Evolutionary conservation across 176 grass and related monocot species (phyloP).

Genomic region (Melocanna baccifera): DNA sequence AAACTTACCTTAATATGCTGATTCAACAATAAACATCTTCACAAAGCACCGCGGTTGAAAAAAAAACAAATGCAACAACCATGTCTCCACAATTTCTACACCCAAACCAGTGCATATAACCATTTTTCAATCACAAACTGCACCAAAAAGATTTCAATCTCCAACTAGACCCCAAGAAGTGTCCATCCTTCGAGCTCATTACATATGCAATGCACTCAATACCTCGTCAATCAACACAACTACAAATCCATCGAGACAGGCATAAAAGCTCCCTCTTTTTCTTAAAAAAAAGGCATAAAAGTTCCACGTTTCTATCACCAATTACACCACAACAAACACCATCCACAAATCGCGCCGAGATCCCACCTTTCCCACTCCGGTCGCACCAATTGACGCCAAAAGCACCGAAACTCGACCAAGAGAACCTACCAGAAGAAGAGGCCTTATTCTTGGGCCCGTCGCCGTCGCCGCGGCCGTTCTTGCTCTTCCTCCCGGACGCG

Average conservation of each 20-base stretch:
- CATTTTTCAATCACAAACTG: not conserved
- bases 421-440: constrained; percentile 41
- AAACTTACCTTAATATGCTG: not conserved
- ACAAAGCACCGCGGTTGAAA: not conserved
- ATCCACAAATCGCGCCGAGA: constrained; percentile 1
- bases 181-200: not conserved
- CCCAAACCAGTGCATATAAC: not conserved
- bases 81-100: not conserved
- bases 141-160: not conserved
- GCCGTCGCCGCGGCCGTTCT: constrained; percentile 19
- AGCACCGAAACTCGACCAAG: not conserved
- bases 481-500: constrained; percentile 63
- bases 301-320: not conserved
- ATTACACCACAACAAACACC: not conserved
- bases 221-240: not conserved
- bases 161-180: not conserved
- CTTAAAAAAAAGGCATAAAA: not conserved
- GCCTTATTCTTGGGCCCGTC: constrained; percentile 38
- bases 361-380: constrained; percentile 12
- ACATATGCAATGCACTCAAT: not conserved
- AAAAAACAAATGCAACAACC: not conserved
- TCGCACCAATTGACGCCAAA: not conserved
- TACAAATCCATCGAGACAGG: not conserved
- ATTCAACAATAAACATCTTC: not conserved
- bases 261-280: not conserved